Evolutionary conservation across 805 yeast species (phyloP).

Genomic region (Yamadazyma kitorensis): DNA sequence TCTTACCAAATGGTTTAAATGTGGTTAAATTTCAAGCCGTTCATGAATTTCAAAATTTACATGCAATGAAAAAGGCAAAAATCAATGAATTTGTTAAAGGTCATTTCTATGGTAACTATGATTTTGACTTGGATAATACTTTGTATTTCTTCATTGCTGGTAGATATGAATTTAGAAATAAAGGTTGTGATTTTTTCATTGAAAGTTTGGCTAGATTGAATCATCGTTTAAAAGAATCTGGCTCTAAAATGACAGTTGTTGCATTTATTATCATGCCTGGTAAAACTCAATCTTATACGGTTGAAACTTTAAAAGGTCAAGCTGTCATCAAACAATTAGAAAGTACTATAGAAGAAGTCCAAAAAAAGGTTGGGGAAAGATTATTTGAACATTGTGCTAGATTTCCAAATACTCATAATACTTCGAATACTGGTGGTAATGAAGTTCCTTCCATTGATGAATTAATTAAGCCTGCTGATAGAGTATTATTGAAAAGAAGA

Average conservation of each 20-base stretch:
- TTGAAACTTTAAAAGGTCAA: conserved; percentile 93
- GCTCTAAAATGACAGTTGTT: conserved; percentile 88
- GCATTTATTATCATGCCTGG: conserved; percentile 99
- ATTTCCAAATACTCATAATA: conserved; percentile 43
- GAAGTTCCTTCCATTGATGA: conserved; percentile 82
- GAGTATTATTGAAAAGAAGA: conserved; percentile 86
- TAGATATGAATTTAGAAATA: conserved; percentile 92
- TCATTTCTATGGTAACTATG: conserved; percentile 95
- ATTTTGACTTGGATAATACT: conserved; percentile 91
- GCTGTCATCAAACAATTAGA: conserved; percentile 93
- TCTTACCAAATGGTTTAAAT: conserved; percentile 92
- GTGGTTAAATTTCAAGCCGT: conserved; percentile 96
- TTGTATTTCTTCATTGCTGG: conserved; percentile 96
- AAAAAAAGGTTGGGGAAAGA: conserved; percentile 79
- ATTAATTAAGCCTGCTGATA: conserved; percentile 79
- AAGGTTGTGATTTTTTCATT: conserved; percentile 93
- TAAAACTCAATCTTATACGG: conserved; percentile 87
- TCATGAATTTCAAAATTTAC: conserved; percentile 96
- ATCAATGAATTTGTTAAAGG: conserved; percentile 94
- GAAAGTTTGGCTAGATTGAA: conserved; percentile 91
- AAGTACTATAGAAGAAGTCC: conserved; percentile 83
- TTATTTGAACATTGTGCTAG: conserved; percentile 88
- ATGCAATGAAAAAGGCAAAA: conserved; percentile 85
- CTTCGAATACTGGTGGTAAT: conserved; percentile 43
- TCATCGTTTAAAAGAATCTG: conserved; percentile 75